Percentiles rank a stretch among this genome's conserved stretches.
These are phyloP conservation scores for Paraphaeosphaeria minitans DNA, from an alignment of 2,329 filamentous ascomycete species.

Conservation along the genomic window DNA sequence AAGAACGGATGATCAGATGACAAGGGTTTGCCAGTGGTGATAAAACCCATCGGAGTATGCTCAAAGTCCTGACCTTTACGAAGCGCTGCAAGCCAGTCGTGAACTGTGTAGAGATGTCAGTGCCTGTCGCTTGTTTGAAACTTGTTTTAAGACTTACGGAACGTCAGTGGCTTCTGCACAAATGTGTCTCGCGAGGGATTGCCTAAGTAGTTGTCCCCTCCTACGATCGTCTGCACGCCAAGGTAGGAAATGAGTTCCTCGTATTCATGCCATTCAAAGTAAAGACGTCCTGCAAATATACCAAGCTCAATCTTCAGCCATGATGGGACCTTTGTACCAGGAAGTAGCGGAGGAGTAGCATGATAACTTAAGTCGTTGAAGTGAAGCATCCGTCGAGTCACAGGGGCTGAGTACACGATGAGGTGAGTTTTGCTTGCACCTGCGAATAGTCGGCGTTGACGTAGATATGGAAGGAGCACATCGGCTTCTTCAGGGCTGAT, in stretches of 20 bases:
- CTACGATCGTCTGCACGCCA: slow-evolving; percentile 14
- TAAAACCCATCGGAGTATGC: slow-evolving; percentile 64
- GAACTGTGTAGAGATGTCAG: slow-evolving; percentile 44
- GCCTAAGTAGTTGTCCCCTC: slow-evolving; percentile 4
- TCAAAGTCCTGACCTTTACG: slow-evolving; percentile 62
- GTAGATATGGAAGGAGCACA: slow-evolving; percentile 55
- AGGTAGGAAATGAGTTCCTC: slow-evolving; percentile 32
- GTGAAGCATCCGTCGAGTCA: slow-evolving; percentile 63
- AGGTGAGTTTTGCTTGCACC: slow-evolving; percentile 50
- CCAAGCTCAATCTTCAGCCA: slow-evolving; percentile 66
- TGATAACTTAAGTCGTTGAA: slow-evolving; percentile 63
- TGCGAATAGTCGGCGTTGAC: neutral
- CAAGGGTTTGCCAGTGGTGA: slow-evolving; percentile 59
- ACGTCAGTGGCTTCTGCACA: slow-evolving; percentile 33
- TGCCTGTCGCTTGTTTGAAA: neutral
- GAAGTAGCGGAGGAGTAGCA: slow-evolving; percentile 55
- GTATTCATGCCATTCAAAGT: slow-evolving; percentile 60
- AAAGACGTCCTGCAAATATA: slow-evolving; percentile 65
- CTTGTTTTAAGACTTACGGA: slow-evolving; percentile 17
- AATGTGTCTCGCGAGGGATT: slow-evolving; percentile 21
- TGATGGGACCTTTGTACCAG: slow-evolving; percentile 49
- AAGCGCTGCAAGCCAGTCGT: slow-evolving; percentile 62
- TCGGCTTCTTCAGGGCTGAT: slow-evolving; percentile 69
- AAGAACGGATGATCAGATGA: slow-evolving; percentile 60
- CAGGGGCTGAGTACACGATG: slow-evolving; percentile 63